A percentile compares a stretch with the other conserved stretches of the same genome.
Conservation (phyloP, 139 green algal species). For the Monoraphidium neglectum region DNA sequence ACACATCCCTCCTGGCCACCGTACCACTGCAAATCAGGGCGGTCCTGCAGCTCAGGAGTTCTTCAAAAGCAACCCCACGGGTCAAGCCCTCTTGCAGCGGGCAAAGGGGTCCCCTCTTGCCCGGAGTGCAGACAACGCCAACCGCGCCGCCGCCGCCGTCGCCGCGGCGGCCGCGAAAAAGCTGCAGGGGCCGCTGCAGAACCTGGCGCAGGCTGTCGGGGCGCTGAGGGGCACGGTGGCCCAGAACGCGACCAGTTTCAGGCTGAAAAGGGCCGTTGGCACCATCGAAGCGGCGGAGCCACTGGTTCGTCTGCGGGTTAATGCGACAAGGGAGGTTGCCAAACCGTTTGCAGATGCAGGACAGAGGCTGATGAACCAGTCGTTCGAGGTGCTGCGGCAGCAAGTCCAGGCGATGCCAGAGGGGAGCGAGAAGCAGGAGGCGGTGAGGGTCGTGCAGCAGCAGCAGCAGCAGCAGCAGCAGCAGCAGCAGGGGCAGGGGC, state of each 20-base stretch:
- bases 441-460: not conserved
- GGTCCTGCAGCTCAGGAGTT: too few species aligned
- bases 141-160: not conserved
- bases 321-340: not conserved
- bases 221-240: not conserved
- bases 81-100: not conserved
- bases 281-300: not conserved
- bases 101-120: not conserved
- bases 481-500: not conserved
- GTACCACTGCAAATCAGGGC: too few species aligned
- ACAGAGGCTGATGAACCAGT: not conserved
- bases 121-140: not conserved
- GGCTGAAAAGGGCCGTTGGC: slow-evolving; percentile 6
- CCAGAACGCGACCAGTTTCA: slow-evolving; percentile 5
- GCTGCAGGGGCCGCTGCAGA: not conserved
- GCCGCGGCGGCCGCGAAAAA: not conserved
- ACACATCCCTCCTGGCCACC: too few species aligned
- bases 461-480: not conserved
- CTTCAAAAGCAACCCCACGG: not conserved
- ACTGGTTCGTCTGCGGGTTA: not conserved
- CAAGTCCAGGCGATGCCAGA: not conserved
- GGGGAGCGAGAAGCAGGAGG: not conserved
- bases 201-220: not conserved
- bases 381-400: not conserved
- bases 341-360: not conserved